These are phyloP conservation scores for Suillus hirtellus DNA, from an alignment of 768 basidiomycete genomes.

Conservation along the genomic window DNA sequence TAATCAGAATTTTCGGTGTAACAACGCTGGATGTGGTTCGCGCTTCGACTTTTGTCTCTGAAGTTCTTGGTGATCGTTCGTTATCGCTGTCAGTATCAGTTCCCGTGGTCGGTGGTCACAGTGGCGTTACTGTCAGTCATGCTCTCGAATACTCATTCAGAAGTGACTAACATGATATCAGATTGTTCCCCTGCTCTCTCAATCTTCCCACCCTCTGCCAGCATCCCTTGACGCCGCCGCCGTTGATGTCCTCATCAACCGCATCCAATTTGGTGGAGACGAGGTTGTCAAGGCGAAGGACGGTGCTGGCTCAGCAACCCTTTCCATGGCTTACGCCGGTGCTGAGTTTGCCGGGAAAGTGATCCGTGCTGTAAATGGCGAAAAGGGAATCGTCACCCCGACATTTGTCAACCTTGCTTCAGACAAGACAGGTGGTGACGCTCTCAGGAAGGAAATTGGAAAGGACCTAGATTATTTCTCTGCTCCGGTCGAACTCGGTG, in stretches of 20 bases:
- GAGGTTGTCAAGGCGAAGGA: slow-evolving; percentile 99
- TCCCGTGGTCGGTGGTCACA: slow-evolving; percentile 95
- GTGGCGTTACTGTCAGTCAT: slow-evolving; percentile 75
- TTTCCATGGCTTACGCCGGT: slow-evolving; percentile 95
- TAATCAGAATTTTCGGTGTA: slow-evolving; percentile 86
- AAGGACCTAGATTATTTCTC: slow-evolving; percentile 85
- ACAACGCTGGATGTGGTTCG: slow-evolving; percentile 98
- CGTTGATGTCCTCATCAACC: slow-evolving; percentile 67
- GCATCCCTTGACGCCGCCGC: slow-evolving; percentile 45
- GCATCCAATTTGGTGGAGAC: slow-evolving; percentile 95
- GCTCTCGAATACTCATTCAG: neutral
- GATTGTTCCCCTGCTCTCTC: slow-evolving; percentile 94
- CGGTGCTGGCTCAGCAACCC: slow-evolving; percentile 87
- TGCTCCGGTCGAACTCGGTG: slow-evolving; percentile 84
- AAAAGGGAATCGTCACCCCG: slow-evolving; percentile 83
- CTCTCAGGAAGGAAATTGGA: slow-evolving; percentile 78
- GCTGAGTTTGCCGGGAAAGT: slow-evolving; percentile 85
- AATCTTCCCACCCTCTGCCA: slow-evolving; percentile 79
- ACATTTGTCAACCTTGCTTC: slow-evolving; percentile 81
- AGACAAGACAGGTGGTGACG: slow-evolving; percentile 68
- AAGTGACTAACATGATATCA: slow-evolving; percentile 29
- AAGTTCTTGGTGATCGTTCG: slow-evolving; percentile 66
- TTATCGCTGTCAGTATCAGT: slow-evolving; percentile 65
- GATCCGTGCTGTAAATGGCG: slow-evolving; percentile 82
- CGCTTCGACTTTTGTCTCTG: slow-evolving; percentile 93